Base-by-base conservation (phyloP, 2,329 filamentous ascomycete genomes). In the Claviceps cyperi region DNA sequence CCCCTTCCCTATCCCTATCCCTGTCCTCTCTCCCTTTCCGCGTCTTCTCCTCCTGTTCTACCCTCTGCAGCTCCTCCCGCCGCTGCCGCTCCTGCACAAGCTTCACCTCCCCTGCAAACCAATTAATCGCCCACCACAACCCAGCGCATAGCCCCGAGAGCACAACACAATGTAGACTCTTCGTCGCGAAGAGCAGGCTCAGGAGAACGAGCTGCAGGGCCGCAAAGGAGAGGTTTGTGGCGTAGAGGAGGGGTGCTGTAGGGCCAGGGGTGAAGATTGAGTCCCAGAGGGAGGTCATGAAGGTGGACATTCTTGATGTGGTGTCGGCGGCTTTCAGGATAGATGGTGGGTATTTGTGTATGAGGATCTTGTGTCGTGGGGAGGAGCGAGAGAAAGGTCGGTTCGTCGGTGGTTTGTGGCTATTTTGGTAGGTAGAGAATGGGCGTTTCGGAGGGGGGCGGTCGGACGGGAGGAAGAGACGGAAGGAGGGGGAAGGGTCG, bases 91-190 rank as follows among this genome's bases (percentile, higher is more conserved):
- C 58, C 59, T 69, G 63, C 38, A 70, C 70, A 47, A 64, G 62
- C 53, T 68, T 69, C 46, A 81, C 64, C 69, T 81, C 91, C 44
- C 70, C 69, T 50, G 87, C 89, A 62, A 98, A 97, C 92, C 92
- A 98, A 76, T 97, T 97, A 69, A 97, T 90, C 51, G 85, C 80
- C 72, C 79, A 89, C 92, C 92, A 98, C 37, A 97, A 75, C 4
- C 86, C 85, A 35, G 71, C 90, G 55, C 81, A 87, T 9, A 98
- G 73, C 52, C 82, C 60, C 13, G 87, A 94, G 5, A 98, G 77
- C 51, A 91, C 74, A 55, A 88, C 65, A 62, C 96, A 95, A 73
- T 97, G 92, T 55, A 94, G 77, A 69, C 85, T 94, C 67, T 84
- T 81, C 7, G 91, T 98, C 51, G 80, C 83, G 57, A 88, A 53